Base-by-base conservation (phyloP, 306 rosid genomes). In the Canavalia gladiata region DNA sequence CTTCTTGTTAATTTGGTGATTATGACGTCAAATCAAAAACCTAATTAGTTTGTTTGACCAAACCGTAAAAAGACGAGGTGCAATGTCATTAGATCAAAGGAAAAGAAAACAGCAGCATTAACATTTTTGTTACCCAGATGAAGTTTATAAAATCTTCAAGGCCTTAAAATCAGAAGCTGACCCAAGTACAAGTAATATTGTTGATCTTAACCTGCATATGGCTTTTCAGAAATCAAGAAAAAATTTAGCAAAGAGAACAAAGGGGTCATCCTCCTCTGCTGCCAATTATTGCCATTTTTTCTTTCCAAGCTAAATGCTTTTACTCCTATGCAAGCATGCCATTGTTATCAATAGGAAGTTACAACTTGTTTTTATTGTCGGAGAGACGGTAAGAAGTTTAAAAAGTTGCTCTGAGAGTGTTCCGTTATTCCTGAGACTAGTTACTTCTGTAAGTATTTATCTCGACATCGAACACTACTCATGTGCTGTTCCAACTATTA, bases 251-350 rank as follows among this genome's bases (percentile, higher is more conserved):
- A 37, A 42, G 56, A 80, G 56, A 58, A 33, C 31, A 3, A 45
- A 10, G 10, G 77, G 47, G 70, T 39, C 68, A 62, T 31, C 59
- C 55, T 82, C 10, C 76, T 41, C 76, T 28, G 35, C 85, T 80
- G 49, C 74, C 71, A 51, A 80, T 51, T 6, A 72, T 67, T 30
- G 74, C 25, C 39, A 75, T 78, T 83, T 83, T 13, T 2, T 29
- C 71, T 30, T 52, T 79, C 31, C 60, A 76, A 76, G 90, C 73
- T 51, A 58, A 8, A 52, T 33, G 68, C 79, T 74, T 82, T 74
- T 55, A 86, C 80, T 47, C 56, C 7, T 68, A 82, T 59, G 64
- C 47, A 79, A 81, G 75, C 82, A 60, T 75, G 70, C 33, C 70
- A 39, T 13, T 65, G 49, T 62, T 43, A 75, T 68, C 4, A 54